Conservation (phyloP, 1,284 basidiomycete genomes). For the Leucocoprinus gongylophorus region DNA sequence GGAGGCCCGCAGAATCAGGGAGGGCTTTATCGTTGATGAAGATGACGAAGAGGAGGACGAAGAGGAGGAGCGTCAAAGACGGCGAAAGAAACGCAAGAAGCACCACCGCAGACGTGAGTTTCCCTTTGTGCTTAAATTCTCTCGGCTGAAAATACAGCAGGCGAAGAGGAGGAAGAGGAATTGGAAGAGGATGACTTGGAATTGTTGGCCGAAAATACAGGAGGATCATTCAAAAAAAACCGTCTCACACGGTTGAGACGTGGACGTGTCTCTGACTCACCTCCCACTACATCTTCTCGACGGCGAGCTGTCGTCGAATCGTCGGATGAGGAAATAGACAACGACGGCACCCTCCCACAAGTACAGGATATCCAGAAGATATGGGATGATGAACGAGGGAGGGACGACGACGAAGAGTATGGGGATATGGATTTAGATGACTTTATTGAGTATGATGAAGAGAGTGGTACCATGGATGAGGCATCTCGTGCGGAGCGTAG, state of each 20-base stretch:
- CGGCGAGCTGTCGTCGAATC: conserved; percentile 54
- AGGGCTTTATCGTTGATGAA: conserved; percentile 85
- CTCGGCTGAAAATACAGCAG: conserved; percentile 17
- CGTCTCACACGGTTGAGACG: conserved; percentile 70
- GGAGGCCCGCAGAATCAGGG: conserved; percentile 63
- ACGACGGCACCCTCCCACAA: conserved; percentile 48
- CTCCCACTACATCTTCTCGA: conserved; percentile 52
- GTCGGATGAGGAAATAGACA: conserved; percentile 67
- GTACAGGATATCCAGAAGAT: conserved; percentile 72
- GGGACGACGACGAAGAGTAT: conserved; percentile 59
- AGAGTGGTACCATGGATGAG: conserved; percentile 71
- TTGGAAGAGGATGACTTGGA: conserved; percentile 96
- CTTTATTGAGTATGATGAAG: conserved; percentile 92
- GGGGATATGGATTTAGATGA: conserved; percentile 76
- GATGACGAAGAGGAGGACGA: conserved; percentile 68
- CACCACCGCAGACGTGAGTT: conserved; percentile 57
- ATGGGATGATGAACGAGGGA: conserved; percentile 76
- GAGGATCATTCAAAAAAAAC: conserved; percentile 57
- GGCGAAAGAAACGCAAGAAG: conserved; percentile 61
- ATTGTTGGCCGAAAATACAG: conserved; percentile 92
- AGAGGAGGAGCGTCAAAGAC: conserved; percentile 46
- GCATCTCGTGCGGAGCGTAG: conserved; percentile 67
- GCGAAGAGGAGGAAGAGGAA: conserved; percentile 59
- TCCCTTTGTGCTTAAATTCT: conserved; percentile 4
- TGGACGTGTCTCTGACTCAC: conserved; percentile 63